Evolutionary conservation across 2,329 filamentous ascomycete genomes (phyloP), one percentile per base, ranked within the genome.

Genomic region (Claviceps capensis): DNA sequence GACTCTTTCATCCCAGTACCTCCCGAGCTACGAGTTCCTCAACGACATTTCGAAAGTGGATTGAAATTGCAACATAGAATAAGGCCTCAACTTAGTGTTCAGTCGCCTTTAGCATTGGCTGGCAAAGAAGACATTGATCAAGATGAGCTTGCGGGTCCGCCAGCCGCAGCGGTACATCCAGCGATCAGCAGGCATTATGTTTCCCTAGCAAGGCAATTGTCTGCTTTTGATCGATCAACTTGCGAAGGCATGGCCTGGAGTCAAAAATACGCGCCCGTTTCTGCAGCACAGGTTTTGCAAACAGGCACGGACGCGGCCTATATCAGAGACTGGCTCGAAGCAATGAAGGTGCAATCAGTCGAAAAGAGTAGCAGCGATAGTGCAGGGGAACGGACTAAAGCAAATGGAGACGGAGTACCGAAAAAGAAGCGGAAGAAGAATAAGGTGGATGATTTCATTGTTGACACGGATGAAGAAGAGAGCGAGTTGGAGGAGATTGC

Each of bases 181-280:
- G 78, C 80, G 17, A 65, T 93, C 47, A 59, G 65, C 13, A 71
- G 73, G 2, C 69, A 88, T 2, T 86, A 82, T 59, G 64, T 72
- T 2, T 72, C 74, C 0, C 73, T 96, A 36, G 68, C 73, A 45
- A 74, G 72, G 1, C 74, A 74, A 0, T 72, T 90, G 13, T 90
- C 86, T 4, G 82, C 90, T 0, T 96, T 90, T 61, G 93, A 98
- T 63, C 77, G 71, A 55, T 86, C 83, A 8, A 77, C 76, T 48
- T 95, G 86, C 59, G 91, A 97, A 62, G 73, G 72, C 2, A 68
- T 76, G 30, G 68, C 80, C 8, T 98, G 93, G 93, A 66, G 75
- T 2, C 83, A 91, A 42, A 96, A 97, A 61, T 95, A 97, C 67
- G 80, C 86, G 0, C 93, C 93, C 0, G 68, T 66, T 26, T 72